Conservation (phyloP, 2,329 filamentous ascomycete genomes). For the Teratosphaeria destructans region DNA sequence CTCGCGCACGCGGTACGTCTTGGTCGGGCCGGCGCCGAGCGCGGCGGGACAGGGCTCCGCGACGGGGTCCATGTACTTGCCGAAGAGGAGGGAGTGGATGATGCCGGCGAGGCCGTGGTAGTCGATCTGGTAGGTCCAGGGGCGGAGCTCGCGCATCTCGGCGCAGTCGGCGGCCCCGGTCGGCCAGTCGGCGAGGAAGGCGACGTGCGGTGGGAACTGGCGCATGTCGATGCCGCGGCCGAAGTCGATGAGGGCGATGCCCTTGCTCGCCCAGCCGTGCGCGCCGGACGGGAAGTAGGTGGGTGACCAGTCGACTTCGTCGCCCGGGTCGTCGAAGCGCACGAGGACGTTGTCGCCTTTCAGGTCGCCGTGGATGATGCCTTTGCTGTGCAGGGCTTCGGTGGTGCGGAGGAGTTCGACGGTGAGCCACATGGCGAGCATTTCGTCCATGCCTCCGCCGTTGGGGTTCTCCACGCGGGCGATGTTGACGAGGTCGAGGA, state of each 20-base stretch:
- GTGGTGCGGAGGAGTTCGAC: slow-evolving; percentile 84
- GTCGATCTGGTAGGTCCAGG: slow-evolving; percentile 97
- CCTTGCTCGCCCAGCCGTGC: slow-evolving; percentile 69
- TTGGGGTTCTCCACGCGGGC: slow-evolving; percentile 49
- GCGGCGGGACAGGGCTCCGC: slow-evolving; percentile 38
- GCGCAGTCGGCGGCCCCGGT: slow-evolving; percentile 78
- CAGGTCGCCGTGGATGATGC: slow-evolving; percentile 81
- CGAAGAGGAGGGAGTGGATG: slow-evolving; percentile 81
- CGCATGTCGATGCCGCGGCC: slow-evolving; percentile 90
- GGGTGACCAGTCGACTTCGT: slow-evolving; percentile 40
- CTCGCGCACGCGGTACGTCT: slow-evolving; percentile 72
- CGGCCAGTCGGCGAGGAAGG: slow-evolving; percentile 95
- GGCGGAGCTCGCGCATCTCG: slow-evolving; percentile 86
- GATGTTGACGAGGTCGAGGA: slow-evolving; percentile 89
- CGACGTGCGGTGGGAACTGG: slow-evolving; percentile 63
- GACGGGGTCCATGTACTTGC: slow-evolving; percentile 81
- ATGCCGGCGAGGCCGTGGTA: slow-evolving; percentile 87
- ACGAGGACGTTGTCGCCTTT: slow-evolving; percentile 94
- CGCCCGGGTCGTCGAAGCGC: slow-evolving; percentile 52
- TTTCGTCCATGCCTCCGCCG: slow-evolving; percentile 74
- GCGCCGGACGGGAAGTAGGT: slow-evolving; percentile 65
- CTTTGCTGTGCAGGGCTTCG: slow-evolving; percentile 70
- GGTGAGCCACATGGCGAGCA: slow-evolving; percentile 87
- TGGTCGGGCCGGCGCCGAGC: slow-evolving; percentile 46
- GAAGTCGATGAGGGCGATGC: slow-evolving; percentile 85